phyloP scores from a whole-genome alignment of 2,329 filamentous ascomycete genomes.

The Talaromyces amestolkiae region DNA sequence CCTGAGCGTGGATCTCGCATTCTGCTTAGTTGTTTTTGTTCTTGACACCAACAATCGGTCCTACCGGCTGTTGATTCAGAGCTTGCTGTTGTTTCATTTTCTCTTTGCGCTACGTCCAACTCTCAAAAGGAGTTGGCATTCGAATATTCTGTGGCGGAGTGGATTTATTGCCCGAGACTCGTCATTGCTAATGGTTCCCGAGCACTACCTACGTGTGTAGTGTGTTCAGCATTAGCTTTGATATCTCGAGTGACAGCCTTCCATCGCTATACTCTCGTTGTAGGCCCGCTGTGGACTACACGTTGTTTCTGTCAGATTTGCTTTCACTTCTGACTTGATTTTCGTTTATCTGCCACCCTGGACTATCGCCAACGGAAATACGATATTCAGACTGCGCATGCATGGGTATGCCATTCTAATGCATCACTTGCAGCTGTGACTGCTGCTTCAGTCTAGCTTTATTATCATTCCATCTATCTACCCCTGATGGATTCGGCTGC shows the following conservation, averaged over 20 bases:
- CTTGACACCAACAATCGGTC: conserved; percentile 6
- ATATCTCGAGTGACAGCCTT: not conserved
- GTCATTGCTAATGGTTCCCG: not conserved
- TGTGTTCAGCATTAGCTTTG: conserved; percentile 6
- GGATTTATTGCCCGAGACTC: not conserved
- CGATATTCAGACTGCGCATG: not conserved
- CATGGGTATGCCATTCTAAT: conserved; percentile 1
- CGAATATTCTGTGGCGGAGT: not conserved
- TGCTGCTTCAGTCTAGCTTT: not conserved
- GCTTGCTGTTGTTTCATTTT: conserved; percentile 12
- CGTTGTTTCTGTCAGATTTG: not conserved
- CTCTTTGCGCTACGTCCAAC: conserved; percentile 1
- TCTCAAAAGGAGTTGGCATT: not conserved
- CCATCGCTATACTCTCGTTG: not conserved
- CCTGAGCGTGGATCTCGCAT: not conserved
- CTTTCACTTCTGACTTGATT: conserved; percentile 10
- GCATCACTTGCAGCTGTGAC: conserved; percentile 8
- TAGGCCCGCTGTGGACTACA: conserved; percentile 20
- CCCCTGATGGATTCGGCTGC: not conserved
- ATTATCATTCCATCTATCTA: not conserved
- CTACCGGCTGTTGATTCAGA: conserved; percentile 8
- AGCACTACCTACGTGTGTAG: conserved; percentile 8
- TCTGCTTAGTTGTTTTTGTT: not conserved
- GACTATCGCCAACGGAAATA: not conserved
- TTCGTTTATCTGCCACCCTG: not conserved